Base-by-base conservation (phyloP, 805 yeast species). In the Wickerhamomyces xylosicus region DNA sequence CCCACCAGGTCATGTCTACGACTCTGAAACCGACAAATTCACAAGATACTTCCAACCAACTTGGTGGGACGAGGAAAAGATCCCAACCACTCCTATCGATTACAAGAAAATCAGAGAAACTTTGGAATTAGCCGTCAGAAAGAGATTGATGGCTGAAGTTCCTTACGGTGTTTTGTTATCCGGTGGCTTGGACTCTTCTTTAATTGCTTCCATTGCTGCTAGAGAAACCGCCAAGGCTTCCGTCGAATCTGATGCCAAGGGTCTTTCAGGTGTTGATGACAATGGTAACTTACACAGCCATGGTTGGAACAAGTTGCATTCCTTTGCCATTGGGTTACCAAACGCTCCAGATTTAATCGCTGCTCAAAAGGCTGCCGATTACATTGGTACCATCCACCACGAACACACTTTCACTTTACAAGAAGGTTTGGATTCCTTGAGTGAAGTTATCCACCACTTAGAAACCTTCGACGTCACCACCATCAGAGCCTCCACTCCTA, bases 401-500 rank as follows among this genome's bases (percentile, higher is more conserved):
- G 95, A 90, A 64, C 97, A 90, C 68, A 89, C 95, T 41, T 92
- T 92, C 71, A 90, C 99, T 22, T 67, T 92, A 50, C 84, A 92
- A 61, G 99, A 92, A 59, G 99, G 98, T 62, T 72, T 92, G 52
- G 97, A 92, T 60, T 92, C 98, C 9, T 74, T 92, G 51, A 74
- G 80, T 52, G 99, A 92, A 61, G 97, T 90, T 42, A 92, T 92
- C 52, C 78, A 78, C 66, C 97, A 90, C 66, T 74, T 92, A 61
- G 99, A 92, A 69, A 92, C 99, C 28, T 92, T 81, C 57, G 99
- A 92, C 62, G 99, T 92, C 49, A 92, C 99, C 51, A 92, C 99
- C 37, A 89, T 92, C 60, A 80, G 99, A 67, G 99, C 99, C 27
- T 89, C 97, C 9, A 92, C 98, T 33, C 99, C 99, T 50, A 92